These are phyloP conservation scores for Emiliania huxleyi DNA, from an alignment of 78 protist species.

Conservation along the genomic window DNA sequence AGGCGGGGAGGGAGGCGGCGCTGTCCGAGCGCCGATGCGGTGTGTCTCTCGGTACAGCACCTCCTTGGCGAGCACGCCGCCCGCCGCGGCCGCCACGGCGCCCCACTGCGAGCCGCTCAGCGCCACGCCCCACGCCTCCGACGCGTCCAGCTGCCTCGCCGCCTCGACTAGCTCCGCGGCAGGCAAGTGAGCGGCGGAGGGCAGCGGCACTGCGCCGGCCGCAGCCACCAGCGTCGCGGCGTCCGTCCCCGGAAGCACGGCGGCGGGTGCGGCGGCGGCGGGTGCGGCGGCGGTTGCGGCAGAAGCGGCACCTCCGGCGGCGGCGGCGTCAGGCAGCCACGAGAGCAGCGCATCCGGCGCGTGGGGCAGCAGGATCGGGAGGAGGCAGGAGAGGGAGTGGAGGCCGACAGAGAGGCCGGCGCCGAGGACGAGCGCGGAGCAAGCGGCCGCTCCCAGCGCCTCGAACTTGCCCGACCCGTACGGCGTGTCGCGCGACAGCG, in stretches of 20 bases:
- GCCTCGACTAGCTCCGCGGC: no score
- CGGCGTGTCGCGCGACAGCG: background rate
- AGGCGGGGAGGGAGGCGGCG: no score
- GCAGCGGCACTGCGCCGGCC: no score
- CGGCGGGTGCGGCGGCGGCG: no score
- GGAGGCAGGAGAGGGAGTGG: background rate
- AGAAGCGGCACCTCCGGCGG: no score
- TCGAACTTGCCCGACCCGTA: conserved; percentile 40
- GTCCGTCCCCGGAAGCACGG: no score
- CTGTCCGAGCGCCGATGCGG: background rate
- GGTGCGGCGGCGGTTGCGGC: no score
- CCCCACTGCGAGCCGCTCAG: background rate
- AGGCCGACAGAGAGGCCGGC: background rate
- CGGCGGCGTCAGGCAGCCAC: no score
- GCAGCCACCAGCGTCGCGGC: background rate
- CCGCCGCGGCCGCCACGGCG: background rate
- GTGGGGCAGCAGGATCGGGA: background rate
- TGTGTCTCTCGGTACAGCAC: conserved; percentile 11
- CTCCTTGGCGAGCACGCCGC: conserved; percentile 27
- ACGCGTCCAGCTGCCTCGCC: no score
- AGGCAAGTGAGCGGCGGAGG: no score
- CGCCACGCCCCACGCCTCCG: background rate
- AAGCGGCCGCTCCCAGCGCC: background rate
- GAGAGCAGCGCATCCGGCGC: background rate
- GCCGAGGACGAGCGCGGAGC: background rate